Evolutionary conservation across 768 basidiomycete species (phyloP), one percentile per base, ranked within the genome.

Genomic region (Tulasnella sp.): DNA sequence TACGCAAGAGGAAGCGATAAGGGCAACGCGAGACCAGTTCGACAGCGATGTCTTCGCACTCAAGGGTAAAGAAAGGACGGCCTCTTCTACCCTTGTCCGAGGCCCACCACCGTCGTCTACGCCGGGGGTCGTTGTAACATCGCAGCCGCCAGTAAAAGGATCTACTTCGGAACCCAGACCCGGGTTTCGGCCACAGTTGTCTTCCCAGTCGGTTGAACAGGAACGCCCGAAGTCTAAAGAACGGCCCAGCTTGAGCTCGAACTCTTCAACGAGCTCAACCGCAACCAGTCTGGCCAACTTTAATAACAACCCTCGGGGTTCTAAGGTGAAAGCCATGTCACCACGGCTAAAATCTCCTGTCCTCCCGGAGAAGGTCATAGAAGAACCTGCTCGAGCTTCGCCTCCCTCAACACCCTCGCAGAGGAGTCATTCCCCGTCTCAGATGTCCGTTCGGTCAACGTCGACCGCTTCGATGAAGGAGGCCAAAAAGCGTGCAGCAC

Each of bases 1-100:
- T 5, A 78, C 29, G 20, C 75, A 69, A 29, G 61, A 42, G 26
- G 69, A 79, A 18, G 71, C 77, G 29, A 42, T 74, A 20, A 78
- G 40, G 48, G n/a, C 42, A 20, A 32, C 44, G 2, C 46, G 80
- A 37, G 91, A 94, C 55, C 88, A 88, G 80, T 93, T 93, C 79
- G 94, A 95, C 82, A 84, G 88, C 79, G 89, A 92, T 61, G 86
- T 90, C 3, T 95, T 95, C 83, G 83, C 88, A 0, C 82, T 88
- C 61, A 88, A 80, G 48, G 87, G 84, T 81, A 86, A 87, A 81
- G 80, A 75, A 15, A 61, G 23, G n/a, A 42, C 81, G 26, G 7
- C 39, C 2, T 16, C 57, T 83, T 85, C 79, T 78, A 82, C 20
- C 42, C 61, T 67, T 35, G 32, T 67, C 18, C 61, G 61, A 32